Base-by-base conservation (phyloP, 805 yeast species). In the Peterozyma toletana region DNA sequence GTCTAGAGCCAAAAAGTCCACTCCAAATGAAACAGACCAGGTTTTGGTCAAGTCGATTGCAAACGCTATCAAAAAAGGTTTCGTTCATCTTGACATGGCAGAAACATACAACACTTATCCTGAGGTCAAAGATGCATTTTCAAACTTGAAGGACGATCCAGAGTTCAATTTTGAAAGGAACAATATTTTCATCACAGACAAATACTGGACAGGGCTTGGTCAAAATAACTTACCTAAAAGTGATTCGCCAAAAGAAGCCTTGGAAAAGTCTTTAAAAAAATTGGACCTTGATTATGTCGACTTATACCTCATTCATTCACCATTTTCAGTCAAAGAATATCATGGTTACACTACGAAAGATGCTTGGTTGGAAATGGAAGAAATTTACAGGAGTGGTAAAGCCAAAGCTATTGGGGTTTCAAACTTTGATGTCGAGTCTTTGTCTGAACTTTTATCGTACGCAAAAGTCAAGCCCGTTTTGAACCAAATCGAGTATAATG, bases 401-500 rank as follows among this genome's bases (percentile, higher is more conserved):
- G 69, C 77, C 29, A 76, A 70, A 52, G 77, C 89, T 21, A 75
- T 87, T 57, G 96, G 96, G 52, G 85, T 87, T 37, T 83, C 91
- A 36, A 88, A 88, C 65, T 83, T 80, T 60, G 73, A 85, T 9
- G 62, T 74, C 21, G 67, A 67, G 44, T 75, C 78, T 52, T 58
- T 83, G 48, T 63, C 77, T 47, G 69, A 63, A 42, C 62, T 87
- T 43, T 67, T 84, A 39, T 60, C 60, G 14, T 65, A 54, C 37
- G 69, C 68, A 36, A 73, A 72, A 41, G 59, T 75, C 41, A 72
- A 69, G 30, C 96, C 96, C 10, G 89, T 78, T 10, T 77, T 71
- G 35, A 78, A 82, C 63, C 95, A 87, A 68, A 71, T 85, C 47
- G 95, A 87, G 66, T 63, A 78, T 34, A 95, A 86, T 61, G 88